A percentile compares a stretch with the other conserved stretches of the same genome.
These are phyloP conservation scores for Rhamnella rubrinervis DNA, from an alignment of 331 rosid genomes.

Conservation along the genomic window DNA sequence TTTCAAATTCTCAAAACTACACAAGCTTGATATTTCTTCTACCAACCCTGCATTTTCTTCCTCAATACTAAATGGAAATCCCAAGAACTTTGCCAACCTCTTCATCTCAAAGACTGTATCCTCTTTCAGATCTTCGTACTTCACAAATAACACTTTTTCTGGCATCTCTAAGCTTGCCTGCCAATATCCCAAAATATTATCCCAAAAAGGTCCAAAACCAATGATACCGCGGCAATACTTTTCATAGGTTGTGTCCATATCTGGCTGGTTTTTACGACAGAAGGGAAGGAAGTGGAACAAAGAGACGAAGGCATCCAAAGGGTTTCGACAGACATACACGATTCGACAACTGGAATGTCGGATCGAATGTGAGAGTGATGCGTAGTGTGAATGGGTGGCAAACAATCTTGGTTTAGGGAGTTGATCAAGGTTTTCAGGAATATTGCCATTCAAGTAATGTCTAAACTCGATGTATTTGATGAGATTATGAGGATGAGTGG, in stretches of 20 bases:
- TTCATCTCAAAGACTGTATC: background rate
- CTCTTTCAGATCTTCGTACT: background rate
- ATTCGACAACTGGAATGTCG: background rate
- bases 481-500: too few species aligned
- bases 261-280: too few species aligned
- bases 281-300: constrained; percentile 3
- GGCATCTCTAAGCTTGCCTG: background rate
- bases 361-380: constrained; percentile 18
- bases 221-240: background rate
- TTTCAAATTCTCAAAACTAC: background rate
- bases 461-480: too few species aligned
- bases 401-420: constrained; percentile 20
- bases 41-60: background rate
- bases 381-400: constrained; percentile 20
- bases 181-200: background rate
- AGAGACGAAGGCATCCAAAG: constrained; percentile 28
- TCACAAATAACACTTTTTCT: background rate
- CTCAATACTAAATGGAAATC: background rate
- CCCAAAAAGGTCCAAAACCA: background rate
- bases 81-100: background rate
- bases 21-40: background rate
- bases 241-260: too few species aligned
- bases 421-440: background rate
- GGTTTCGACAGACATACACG: constrained; percentile 26
- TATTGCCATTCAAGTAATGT: too few species aligned